Evolutionary conservation across 1,139 yeast genomes (phyloP), one percentile per base, ranked within the genome.

Genomic region (Scheffersomyces lignicola): DNA sequence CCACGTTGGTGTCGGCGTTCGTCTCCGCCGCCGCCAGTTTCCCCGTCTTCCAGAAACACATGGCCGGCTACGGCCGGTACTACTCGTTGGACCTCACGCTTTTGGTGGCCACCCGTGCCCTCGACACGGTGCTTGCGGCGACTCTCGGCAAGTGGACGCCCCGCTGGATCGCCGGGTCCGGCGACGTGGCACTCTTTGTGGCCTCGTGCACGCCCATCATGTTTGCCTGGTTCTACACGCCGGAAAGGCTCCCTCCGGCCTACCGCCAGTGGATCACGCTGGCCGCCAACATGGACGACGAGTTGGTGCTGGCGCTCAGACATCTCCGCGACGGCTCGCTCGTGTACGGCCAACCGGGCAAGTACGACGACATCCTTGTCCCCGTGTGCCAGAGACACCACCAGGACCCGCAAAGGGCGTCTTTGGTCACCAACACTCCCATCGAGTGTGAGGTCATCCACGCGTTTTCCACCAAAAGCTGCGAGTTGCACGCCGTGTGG

Each of bases 271-370:
- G 70, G 70, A 63, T 64, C 39, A 63, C 70, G 4, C 56, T 64
- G n/a, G 70, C 70, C 13, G 70, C 70, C 7, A 58, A 59, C 38
- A 63, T 64, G 70, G 70, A 64, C 41, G 47, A 48, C 16, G 69
- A 60, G 31, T 36, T 64, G 9, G 39, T 60, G 10, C 48, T 48
- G 17, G 43, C 49, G 6, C 49, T 63, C 33, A 49, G 47, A 33
- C 51, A 48, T 12, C 17, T 64, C 12, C 53, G 54, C 28, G 46
- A 52, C 7, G 57, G 58, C 7, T 40, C 44, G 6, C 35, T 56
- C 15, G 39, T 45, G 13, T 64, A 64, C 40, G 69, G 69, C n/a
- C 39, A 49, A 22, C 44, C 40, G 9, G 47, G 52, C 7, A 52
- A 55, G 4, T 40, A 46, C 12, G 48, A 54, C 16, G 47, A 53